These are phyloP conservation scores for Boletus reticuloceps DNA, from an alignment of 768 basidiomycete genomes.

Conservation along the genomic window DNA sequence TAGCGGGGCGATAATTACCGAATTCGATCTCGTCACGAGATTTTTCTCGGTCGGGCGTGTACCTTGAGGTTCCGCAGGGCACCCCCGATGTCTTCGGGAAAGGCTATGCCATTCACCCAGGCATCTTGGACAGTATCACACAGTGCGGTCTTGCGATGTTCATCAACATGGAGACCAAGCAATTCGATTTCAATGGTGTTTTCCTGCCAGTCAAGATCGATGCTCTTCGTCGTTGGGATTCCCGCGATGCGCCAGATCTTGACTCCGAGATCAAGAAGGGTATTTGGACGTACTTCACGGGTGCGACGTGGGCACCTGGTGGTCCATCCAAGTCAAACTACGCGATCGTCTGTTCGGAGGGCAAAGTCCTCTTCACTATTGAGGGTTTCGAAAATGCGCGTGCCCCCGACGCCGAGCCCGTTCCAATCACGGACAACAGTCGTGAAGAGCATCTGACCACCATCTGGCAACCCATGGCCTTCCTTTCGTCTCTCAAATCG, in stretches of 20 bases:
- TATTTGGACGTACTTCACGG: constrained; percentile 30
- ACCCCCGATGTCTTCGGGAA: constrained; percentile 29
- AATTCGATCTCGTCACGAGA: no score
- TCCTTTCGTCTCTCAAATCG: constrained; percentile 19
- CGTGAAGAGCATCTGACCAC: constrained; percentile 32
- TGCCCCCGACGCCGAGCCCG: constrained; percentile 28
- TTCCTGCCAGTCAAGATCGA: constrained; percentile 33
- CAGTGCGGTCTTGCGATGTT: constrained; percentile 32
- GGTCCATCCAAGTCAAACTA: constrained; percentile 27
- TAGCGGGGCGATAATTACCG: no score
- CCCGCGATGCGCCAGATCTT: constrained; percentile 19
- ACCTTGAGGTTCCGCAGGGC: constrained; percentile 18
- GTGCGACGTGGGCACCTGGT: constrained; percentile 20
- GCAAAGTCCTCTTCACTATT: constrained; percentile 32
- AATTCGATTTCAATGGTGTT: constrained; percentile 32
- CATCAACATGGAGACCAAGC: no score
- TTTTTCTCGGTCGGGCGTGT: no score
- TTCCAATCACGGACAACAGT: constrained; percentile 23
- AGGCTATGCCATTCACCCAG: constrained; percentile 33
- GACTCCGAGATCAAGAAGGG: constrained; percentile 28
- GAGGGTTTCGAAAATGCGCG: constrained; percentile 33
- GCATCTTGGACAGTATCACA: constrained; percentile 33
- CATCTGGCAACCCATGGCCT: constrained; percentile 30
- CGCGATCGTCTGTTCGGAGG: constrained; percentile 27
- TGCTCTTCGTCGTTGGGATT: constrained; percentile 30